Evolutionary conservation across 805 yeast genomes (phyloP), one percentile per base, ranked within the genome.

Genomic region (Candida pseudofarinosa): DNA sequence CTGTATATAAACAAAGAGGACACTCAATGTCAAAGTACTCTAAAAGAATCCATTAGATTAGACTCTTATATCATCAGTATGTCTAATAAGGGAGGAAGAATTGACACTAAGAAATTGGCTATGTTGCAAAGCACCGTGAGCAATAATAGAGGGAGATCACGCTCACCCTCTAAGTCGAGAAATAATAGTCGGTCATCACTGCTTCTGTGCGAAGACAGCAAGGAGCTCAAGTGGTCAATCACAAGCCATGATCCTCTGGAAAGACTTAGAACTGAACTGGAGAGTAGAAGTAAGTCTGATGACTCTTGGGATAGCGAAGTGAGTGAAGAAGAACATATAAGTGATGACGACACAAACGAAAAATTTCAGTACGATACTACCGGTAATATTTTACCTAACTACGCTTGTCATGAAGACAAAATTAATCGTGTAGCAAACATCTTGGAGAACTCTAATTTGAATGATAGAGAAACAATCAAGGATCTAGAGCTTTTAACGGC

Each of bases 201-300:
- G 13, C 51, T 57, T 5, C 62, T 59, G 56, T 60, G 61, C 33
- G 71, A 66, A 38, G 73, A 65, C 33, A 58, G 58, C 42, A 70
- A 68, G 46, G 77, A 72, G 32, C 54, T 77, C 43, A 76, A 76
- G 51, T 83, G 85, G 81, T 76, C 86, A 0, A 81, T 85, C 34
- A 72, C 86, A 38, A 76, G 77, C 42, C 85, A 80, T 51, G 90
- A 85, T 52, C 95, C 95, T 0, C 81, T 82, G 48, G 85, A 82
- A 52, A 65, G 93, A 45, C 58, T 83, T 30, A 55, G 52, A 12
- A 53, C 55, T n/a, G 20, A 41, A 12, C 42, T 41, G 8, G 35
- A 31, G 1, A 20, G 34, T 12, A 42, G 41, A 14, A 42, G 38
- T n/a, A 40, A 39, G 8, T 46, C 55, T 8, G 46, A 44, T 20